These are phyloP conservation scores for Tricholoma sp. DNA, from an alignment of 768 basidiomycete species.

Conservation along the genomic window DNA sequence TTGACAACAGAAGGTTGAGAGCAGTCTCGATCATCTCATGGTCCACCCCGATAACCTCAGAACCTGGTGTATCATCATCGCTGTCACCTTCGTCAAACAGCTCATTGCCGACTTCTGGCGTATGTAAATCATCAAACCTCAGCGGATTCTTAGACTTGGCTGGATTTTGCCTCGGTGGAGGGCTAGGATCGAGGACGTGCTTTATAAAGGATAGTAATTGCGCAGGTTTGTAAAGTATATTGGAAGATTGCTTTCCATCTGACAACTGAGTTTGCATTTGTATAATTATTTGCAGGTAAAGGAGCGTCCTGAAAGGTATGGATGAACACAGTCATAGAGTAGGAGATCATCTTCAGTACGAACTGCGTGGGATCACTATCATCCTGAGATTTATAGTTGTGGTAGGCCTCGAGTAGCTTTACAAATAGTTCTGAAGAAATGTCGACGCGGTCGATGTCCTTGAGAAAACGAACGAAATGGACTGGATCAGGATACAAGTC, in stretches of 20 bases:
- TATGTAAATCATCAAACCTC: slow-evolving; percentile 25
- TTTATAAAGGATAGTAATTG: slow-evolving; percentile 82
- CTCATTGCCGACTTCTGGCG: slow-evolving; percentile 32
- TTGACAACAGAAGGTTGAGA: slow-evolving; percentile 73
- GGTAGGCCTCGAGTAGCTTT: slow-evolving; percentile 66
- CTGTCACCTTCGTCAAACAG: slow-evolving; percentile 47
- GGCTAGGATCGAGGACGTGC: slow-evolving; percentile 52
- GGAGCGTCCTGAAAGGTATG: slow-evolving; percentile 45
- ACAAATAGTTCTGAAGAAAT: slow-evolving; percentile 73
- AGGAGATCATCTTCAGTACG: slow-evolving; percentile 7
- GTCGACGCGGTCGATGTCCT: slow-evolving; percentile 60
- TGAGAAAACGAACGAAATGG: slow-evolving; percentile 63
- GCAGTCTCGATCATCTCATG: slow-evolving; percentile 74
- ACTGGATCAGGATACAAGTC: slow-evolving; percentile 72
- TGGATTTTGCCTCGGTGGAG: slow-evolving; percentile 15
- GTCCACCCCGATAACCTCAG: slow-evolving; percentile 35
- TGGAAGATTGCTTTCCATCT: slow-evolving; percentile 45
- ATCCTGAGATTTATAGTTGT: slow-evolving; percentile 30
- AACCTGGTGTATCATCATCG: slow-evolving; percentile 45
- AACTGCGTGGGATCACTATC: slow-evolving; percentile 52
- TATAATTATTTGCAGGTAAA: slow-evolving; percentile 76
- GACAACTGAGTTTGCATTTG: slow-evolving; percentile 74
- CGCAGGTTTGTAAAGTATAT: slow-evolving; percentile 57
- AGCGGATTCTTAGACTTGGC: background rate
- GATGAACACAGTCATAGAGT: background rate